Percentiles rank a stretch among this genome's conserved stretches.
Conservation (phyloP, 192 early-diverging fungal species). For the Backusella luteola region DNA sequence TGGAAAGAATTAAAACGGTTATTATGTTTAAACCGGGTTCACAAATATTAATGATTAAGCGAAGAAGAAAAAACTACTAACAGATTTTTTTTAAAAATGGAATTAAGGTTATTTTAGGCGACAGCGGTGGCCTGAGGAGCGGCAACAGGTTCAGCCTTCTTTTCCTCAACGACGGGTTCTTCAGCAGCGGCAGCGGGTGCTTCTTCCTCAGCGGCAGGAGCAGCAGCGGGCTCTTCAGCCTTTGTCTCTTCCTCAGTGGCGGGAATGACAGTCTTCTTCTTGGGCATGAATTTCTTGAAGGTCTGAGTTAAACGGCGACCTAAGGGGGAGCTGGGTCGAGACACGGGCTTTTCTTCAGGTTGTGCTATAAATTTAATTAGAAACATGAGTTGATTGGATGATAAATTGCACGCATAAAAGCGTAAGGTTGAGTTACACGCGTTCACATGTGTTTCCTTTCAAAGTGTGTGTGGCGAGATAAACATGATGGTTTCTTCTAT, state of each 20-base stretch:
- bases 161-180: background rate
- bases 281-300: constrained; percentile 18
- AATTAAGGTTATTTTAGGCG: background rate
- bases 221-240: constrained; percentile 11
- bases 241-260: constrained; percentile 9
- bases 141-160: background rate
- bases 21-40: constrained; percentile 6
- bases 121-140: constrained; percentile 1
- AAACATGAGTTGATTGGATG: background rate
- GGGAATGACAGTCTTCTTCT: constrained; percentile 17
- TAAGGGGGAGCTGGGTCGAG: constrained; percentile 27
- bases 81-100: background rate
- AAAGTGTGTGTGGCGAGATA: background rate
- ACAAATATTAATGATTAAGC: background rate
- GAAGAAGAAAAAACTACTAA: background rate
- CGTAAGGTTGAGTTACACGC: background rate
- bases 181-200: background rate
- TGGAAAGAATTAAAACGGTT: background rate
- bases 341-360: constrained; percentile 19
- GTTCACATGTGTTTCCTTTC: constrained; percentile 13
- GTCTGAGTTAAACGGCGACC: constrained; percentile 33
- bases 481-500: background rate
- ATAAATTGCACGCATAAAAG: background rate
- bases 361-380: background rate
- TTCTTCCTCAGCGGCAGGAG: background rate